Conservation (phyloP, 1,284 basidiomycete species). For the Phellinidium pouzarii region DNA sequence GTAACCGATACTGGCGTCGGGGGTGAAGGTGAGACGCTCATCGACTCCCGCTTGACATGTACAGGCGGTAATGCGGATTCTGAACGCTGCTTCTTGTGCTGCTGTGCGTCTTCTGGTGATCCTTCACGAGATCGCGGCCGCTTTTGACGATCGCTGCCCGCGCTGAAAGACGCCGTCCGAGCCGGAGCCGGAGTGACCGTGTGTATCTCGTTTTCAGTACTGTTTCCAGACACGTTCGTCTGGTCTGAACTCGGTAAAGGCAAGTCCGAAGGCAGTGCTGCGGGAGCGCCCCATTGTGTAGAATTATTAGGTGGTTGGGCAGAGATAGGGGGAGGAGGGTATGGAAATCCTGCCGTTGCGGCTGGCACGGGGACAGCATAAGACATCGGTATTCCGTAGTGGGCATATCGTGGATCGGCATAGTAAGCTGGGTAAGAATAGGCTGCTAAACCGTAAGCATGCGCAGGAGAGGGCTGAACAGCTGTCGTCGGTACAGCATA, state of each 20-base stretch:
- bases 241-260: neutral
- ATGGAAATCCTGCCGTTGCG: slow-evolving; percentile 1
- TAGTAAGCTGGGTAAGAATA: slow-evolving; percentile 13
- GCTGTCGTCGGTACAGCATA: neutral
- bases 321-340: neutral
- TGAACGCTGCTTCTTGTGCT: slow-evolving; percentile 16
- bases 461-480: neutral
- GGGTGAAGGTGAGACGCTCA: neutral
- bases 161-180: slow-evolving; percentile 11
- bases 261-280: neutral
- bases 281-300: neutral
- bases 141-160: slow-evolving; percentile 11
- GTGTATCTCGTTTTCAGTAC: neutral
- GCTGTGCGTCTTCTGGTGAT: slow-evolving; percentile 10
- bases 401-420: slow-evolving; percentile 8
- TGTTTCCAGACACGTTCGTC: neutral
- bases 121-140: slow-evolving; percentile 11
- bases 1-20: neutral
- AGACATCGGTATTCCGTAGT: slow-evolving; percentile 6
- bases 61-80: slow-evolving; percentile 5
- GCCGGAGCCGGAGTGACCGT: neutral
- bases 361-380: slow-evolving; percentile 6
- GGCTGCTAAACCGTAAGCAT: neutral
- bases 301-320: neutral
- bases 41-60: slow-evolving; percentile 7